These are phyloP conservation scores for Axilococcus clingmanii DNA, from an alignment of 139 green algal genomes.

Conservation along the genomic window DNA sequence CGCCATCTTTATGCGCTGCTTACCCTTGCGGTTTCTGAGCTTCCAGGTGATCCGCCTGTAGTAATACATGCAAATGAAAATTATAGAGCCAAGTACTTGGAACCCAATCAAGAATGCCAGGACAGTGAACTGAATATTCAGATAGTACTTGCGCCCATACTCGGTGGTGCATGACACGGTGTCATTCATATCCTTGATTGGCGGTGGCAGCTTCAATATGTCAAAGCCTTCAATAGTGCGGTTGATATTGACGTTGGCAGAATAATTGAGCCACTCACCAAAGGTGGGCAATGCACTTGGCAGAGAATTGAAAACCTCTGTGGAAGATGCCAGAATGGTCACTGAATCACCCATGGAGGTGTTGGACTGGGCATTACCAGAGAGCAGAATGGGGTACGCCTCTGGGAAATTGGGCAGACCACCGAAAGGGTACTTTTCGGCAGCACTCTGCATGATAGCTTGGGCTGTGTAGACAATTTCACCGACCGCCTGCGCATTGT, in stretches of 20 bases:
- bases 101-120: slow-evolving; percentile 4
- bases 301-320: slow-evolving; percentile 14
- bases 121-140: slow-evolving; percentile 7
- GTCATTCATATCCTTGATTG: not conserved
- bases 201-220: slow-evolving; percentile 7
- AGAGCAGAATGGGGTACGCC: slow-evolving; percentile 7
- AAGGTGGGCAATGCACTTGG: slow-evolving; percentile 7
- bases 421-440: slow-evolving; percentile 6
- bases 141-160: slow-evolving; percentile 13
- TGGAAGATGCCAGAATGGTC: slow-evolving; percentile 12
- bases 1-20: slow-evolving; percentile 16
- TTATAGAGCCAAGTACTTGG: slow-evolving; percentile 7
- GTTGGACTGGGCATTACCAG: slow-evolving; percentile 5
- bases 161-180: slow-evolving; percentile 8
- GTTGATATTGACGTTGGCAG: slow-evolving; percentile 22
- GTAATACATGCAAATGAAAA: slow-evolving; percentile 6
- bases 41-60: slow-evolving; percentile 13
- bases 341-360: not conserved
- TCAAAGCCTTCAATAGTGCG: slow-evolving; percentile 10
- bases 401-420: slow-evolving; percentile 4
- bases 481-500: slow-evolving; percentile 26
- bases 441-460: slow-evolving; percentile 16
- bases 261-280: slow-evolving; percentile 6
- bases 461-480: slow-evolving; percentile 27
- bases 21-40: slow-evolving; percentile 17